Percentiles rank a stretch among this genome's conserved stretches.
phyloP scores from a whole-genome alignment of 2,329 filamentous ascomycete genomes.

The Myotisia sp. region DNA sequence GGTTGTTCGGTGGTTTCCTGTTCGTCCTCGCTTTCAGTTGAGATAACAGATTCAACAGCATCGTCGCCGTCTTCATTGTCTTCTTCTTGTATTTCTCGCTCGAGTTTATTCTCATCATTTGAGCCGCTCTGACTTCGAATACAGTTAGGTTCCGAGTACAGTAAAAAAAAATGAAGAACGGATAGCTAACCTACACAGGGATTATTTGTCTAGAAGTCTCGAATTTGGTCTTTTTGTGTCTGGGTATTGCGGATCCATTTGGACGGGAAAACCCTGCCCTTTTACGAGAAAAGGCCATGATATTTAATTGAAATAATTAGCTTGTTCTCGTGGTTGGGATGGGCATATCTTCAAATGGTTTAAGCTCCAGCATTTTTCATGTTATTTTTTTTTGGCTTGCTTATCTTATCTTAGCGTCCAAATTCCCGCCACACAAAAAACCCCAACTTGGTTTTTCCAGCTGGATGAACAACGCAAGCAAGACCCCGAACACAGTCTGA shows the following conservation, averaged over 20 bases:
- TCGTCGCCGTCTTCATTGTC: conserved; percentile 16
- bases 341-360: too few relatives aligned
- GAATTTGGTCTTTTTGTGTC: conserved; percentile 15
- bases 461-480: conserved; percentile 2
- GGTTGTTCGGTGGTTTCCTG: conserved; percentile 29
- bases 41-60: conserved; percentile 14
- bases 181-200: neutral
- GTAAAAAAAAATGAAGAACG: neutral
- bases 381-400: conserved; percentile 13
- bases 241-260: neutral
- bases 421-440: conserved; percentile 21
- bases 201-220: conserved; percentile 26
- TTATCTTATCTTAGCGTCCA: conserved; percentile 36
- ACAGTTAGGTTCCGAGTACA: too few relatives aligned
- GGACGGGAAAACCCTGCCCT: neutral
- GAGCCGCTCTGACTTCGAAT: too few relatives aligned
- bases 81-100: too few relatives aligned
- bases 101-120: too few relatives aligned
- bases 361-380: neutral
- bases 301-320: neutral
- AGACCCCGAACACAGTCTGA: too few relatives aligned
- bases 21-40: conserved; percentile 32
- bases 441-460: conserved; percentile 1
- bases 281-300: neutral
- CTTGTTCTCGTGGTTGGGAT: neutral